Base-by-base conservation (phyloP, 2,329 filamentous ascomycete species). In the Blastomyces emzantsi region DNA sequence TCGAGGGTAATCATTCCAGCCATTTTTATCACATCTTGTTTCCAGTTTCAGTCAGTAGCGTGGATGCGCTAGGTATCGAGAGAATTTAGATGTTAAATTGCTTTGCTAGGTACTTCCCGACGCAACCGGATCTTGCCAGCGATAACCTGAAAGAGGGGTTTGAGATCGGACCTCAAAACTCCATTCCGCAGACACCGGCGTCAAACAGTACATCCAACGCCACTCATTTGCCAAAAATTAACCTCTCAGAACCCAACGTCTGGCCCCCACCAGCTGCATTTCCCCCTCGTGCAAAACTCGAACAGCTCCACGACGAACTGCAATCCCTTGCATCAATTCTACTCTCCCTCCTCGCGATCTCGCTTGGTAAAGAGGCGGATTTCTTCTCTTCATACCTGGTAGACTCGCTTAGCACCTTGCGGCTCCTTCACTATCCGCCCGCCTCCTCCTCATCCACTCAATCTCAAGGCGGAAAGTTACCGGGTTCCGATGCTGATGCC, bases 71-170 rank as follows among this genome's bases (percentile, higher is more conserved):
- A 4, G 39, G 5, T 17, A 30, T 41, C 43, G 25, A 28, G n/a
- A 55, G 8, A 36, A 36, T 15, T 41, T 2, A 47, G 1, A 33
- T 58, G 13, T 19, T 43, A 63, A 56, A 54, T 64, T 41, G 2
- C 25, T 43, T 5, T 33, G 45, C 30, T 62, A 78, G 78, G 62
- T 80, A 80, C 66, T 80, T 81, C 59, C 79, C 79, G 6, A 70
- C 73, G 0, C 77, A 79, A 66, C 73, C 73, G 3, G 73, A 74
- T 36, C 71, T 76, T 36, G 69, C 67, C 45, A 64, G 68, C 6
- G 74, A 78, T 56, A 80, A 80, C 51, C 68, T 80, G 5, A 80
- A 80, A 67, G 78, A 80, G 67, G 78, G 78, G 0, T 80, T 81
- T 64, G 78, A 80, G 62, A 72, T 80, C 22, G 78, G 79, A 2